Evolutionary conservation across 2,329 filamentous ascomycete genomes (phyloP).

Genomic region (Elsinoe australis): DNA sequence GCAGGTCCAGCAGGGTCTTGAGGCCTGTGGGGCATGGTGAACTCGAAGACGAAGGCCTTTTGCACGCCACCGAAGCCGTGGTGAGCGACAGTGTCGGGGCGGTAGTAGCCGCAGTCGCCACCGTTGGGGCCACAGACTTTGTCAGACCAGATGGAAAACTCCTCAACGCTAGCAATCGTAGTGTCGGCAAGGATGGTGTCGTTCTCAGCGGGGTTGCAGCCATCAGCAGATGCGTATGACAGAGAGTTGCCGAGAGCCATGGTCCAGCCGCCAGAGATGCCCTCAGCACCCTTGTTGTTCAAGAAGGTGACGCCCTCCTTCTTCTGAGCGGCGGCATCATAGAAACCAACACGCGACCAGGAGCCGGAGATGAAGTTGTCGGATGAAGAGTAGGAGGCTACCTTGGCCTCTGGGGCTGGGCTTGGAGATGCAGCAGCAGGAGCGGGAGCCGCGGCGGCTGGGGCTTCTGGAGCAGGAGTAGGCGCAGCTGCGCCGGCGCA

Average conservation of each 20-base stretch:
- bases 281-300: constrained; percentile 49
- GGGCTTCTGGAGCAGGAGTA: constrained; percentile 22
- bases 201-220: constrained; percentile 39
- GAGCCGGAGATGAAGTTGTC: constrained; percentile 14
- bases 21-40: constrained; percentile 60
- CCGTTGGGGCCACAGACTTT: constrained; percentile 38
- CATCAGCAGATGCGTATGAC: constrained; percentile 46
- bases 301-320: constrained; percentile 52
- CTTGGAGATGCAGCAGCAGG: constrained; percentile 21
- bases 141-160: constrained; percentile 47
- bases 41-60: constrained; percentile 67
- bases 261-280: constrained; percentile 48
- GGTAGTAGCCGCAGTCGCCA: constrained; percentile 34
- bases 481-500: constrained; percentile 27
- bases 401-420: constrained; percentile 19
- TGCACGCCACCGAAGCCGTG: constrained; percentile 62
- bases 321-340: constrained; percentile 28
- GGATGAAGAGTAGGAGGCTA: neutral
- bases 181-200: constrained; percentile 45
- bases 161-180: constrained; percentile 42
- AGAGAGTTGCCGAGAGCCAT: constrained; percentile 51
- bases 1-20: constrained; percentile 36
- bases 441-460: constrained; percentile 19
- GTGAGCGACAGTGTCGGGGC: constrained; percentile 38
- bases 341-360: constrained; percentile 12